Base-by-base conservation (phyloP, 768 basidiomycete genomes). In the Pisolithus tinctorius region DNA sequence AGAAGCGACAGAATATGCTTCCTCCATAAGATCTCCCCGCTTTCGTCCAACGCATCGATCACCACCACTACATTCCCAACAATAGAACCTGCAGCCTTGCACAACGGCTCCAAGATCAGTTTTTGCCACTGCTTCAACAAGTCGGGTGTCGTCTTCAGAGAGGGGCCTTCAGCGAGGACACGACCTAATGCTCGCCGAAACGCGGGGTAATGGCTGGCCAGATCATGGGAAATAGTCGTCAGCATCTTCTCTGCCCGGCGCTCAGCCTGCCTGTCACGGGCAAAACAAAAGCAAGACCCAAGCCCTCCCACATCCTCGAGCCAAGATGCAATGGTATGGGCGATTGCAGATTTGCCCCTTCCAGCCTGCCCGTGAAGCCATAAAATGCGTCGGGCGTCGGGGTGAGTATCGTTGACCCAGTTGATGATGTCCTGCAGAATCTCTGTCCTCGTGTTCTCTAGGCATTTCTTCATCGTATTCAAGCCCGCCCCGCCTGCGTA, bases 281-380 rank as follows among this genome's bases (percentile, higher is more conserved):
- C n/a, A 16, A 45, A 30, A 9, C 43, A 45, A 16, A 45, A 45
- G 14, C 49, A 50, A 0, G 48, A 49, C 8, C 48, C 48, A 4
- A 49, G 48, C 29, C 26, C 26, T 16, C 40, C 48, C 39, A 42
- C 1, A 4, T 14, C 8, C 13, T 16, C 17, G 8, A 42, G 5
- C 26, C 10, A 31, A 6, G 8, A 23, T 0, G 48, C 48, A 8
- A 51, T 51, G 1, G 50, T 51, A 25, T 51, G 50, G 14, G 50
- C 44, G 20, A 51, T 47, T 6, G 40, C 48, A 17, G 48, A 49
- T 29, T 49, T 49, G 5, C 43, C 43, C n/a, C 27, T 45, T 4
- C 43, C 27, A 4, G 43, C 43, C 43, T 45, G 43, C 13, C 43
- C 43, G 14, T 45, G 43, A 17, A 45, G 43, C 43, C 43, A 45